Base-by-base conservation (phyloP, 2,329 filamentous ascomycete genomes). In the Ceratocystis destructans region DNA sequence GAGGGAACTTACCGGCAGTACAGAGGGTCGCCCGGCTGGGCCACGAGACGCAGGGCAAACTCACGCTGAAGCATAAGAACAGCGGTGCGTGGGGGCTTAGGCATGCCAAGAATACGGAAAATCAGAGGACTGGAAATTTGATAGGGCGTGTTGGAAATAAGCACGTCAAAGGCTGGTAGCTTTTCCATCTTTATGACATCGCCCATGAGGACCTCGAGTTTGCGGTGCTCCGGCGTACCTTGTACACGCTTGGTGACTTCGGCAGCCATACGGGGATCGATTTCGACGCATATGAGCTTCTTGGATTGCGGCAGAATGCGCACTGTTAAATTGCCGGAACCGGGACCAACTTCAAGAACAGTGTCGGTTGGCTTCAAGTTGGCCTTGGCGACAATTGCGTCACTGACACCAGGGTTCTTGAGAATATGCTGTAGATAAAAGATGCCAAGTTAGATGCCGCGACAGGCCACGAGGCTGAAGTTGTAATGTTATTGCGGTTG, bases 41-140 rank as follows among this genome's bases (percentile, higher is more conserved):
- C 94, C 66, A 95, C 93, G 45, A 97, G 79, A 48, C 93, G 85
- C 75, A 96, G 86, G 20, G 92, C 92, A 72, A 96, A 96, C 77
- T 97, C 93, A 73, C 91, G 86, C 79, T 97, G 93, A 72, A 96
- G 94, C 91, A 96, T 96, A 77, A 97, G 90, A 70, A 97, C 84
- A 71, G 88, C 92, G 68, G 85, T 86, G 44, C 93, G 80, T 0
- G 94, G 94, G 0, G 91, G 87, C 55, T 90, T 90, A 3, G 84
- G 85, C 69, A 93, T 85, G 33, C 89, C 84, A 64, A 97, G 83
- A 61, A 97, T 85, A 76, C 93, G 86, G 81, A 96, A 96, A 64
- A 94, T 91, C 61, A 99, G 80, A 1, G 93, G 94, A 69, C 87
- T 91, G 10, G 90, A 96, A 73, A 97, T 97, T 81, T 87, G 84